Percentiles rank a stretch among this genome's conserved stretches.
phyloP scores from a whole-genome alignment of 2,329 filamentous ascomycete genomes.

The Phaeosphaeriaceae sp. region DNA sequence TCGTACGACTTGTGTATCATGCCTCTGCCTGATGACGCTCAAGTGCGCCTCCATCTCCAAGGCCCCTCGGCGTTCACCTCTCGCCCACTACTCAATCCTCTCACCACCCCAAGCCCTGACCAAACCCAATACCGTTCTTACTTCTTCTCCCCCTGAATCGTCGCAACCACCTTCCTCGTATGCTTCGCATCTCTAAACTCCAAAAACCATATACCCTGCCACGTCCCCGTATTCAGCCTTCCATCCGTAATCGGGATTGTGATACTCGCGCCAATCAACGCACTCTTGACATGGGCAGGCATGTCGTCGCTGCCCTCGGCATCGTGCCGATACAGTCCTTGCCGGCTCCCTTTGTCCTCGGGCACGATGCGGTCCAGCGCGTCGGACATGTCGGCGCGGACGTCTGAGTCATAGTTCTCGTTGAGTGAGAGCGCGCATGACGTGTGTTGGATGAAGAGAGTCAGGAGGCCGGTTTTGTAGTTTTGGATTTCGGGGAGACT shows the following conservation, averaged over 20 bases:
- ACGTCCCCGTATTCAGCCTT: conserved; percentile 72
- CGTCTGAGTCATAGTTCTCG: conserved; percentile 87
- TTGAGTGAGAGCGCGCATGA: conserved; percentile 89
- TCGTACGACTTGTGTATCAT: too few species aligned
- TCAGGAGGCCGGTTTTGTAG: conserved; percentile 77
- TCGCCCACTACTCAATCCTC: too few species aligned
- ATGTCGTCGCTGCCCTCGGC: conserved; percentile 93
- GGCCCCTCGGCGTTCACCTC: too few species aligned
- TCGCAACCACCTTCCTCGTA: conserved; percentile 83
- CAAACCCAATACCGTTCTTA: too few species aligned
- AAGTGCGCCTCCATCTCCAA: too few species aligned
- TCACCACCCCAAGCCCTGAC: too few species aligned
- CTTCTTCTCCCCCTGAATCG: conserved; percentile 84
- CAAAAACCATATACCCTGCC: conserved; percentile 94
- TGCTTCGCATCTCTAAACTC: conserved; percentile 85
- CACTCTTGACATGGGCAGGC: conserved; percentile 94
- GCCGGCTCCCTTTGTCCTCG: conserved; percentile 65
- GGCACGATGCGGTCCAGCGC: conserved; percentile 90
- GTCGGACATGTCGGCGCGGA: conserved; percentile 93
- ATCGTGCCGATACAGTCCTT: conserved; percentile 77
- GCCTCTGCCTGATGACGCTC: too few species aligned
- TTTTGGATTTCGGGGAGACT: conserved; percentile 78
- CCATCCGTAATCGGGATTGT: conserved; percentile 92
- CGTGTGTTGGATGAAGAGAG: conserved; percentile 96
- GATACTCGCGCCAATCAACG: conserved; percentile 85